Percentiles rank a stretch among this genome's conserved stretches.
Conservation (phyloP, 352 stramenopile genomes). For the Pythium aquatile region DNA sequence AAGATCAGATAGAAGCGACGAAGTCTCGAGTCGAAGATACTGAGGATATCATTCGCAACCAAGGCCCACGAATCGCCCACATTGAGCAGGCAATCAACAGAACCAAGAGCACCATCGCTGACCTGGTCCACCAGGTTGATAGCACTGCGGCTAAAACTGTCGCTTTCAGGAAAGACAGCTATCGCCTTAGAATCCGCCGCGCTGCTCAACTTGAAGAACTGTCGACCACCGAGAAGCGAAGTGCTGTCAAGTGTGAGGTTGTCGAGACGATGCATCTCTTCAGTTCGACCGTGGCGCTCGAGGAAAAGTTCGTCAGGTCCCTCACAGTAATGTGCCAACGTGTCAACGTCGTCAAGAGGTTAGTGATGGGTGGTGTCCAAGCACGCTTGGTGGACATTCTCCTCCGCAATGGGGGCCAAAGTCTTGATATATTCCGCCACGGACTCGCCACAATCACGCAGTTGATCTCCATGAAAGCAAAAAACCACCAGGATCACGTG, state of each 20-base stretch:
- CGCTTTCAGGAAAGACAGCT: constrained; percentile 3
- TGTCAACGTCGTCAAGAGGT: constrained; percentile 11
- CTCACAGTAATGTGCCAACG: constrained; percentile 20
- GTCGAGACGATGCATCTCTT: constrained; percentile 16
- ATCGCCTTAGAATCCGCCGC: constrained; percentile 3
- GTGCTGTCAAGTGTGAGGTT: constrained; percentile 23
- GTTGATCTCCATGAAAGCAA: constrained; percentile 7
- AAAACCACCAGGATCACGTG: constrained; percentile 4
- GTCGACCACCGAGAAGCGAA: not conserved
- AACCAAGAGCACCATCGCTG: not conserved
- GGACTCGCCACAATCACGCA: not conserved
- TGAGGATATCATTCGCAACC: constrained; percentile 1
- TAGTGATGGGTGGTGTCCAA: constrained; percentile 21
- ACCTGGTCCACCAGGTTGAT: constrained; percentile 6
- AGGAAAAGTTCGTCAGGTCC: constrained; percentile 23
- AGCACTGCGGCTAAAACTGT: not conserved
- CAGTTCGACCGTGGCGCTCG: not conserved
- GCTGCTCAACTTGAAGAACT: constrained; percentile 9
- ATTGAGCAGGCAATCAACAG: constrained; percentile 11
- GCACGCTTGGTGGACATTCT: constrained; percentile 12
- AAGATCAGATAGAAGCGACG: constrained; percentile 8
- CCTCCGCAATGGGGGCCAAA: not conserved
- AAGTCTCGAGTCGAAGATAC: constrained; percentile 1
- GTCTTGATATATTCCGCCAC: constrained; percentile 7
- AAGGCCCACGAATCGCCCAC: constrained; percentile 9